Evolutionary conservation across 2,329 filamentous ascomycete species (phyloP), one percentile per base, ranked within the genome.

Genomic region (Aspergillus ustus): DNA sequence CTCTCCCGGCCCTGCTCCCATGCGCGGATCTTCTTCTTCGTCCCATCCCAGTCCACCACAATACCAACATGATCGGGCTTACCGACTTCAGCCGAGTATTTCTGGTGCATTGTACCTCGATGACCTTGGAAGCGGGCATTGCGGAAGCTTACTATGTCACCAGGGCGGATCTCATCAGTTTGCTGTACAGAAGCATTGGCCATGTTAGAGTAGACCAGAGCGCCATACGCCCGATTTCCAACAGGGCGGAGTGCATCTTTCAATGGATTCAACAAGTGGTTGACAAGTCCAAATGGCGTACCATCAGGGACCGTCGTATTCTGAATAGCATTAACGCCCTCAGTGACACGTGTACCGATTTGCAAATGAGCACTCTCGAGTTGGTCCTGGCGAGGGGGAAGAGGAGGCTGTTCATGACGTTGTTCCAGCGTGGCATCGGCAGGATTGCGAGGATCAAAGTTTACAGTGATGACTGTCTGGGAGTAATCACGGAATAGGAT

Each of bases 401-500:
- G 85, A 5, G 95, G 94, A 3, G 95, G 93, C 1, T 87, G 82
- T 71, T 97, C 91, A 71, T 98, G 94, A 49, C 89, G 88, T 77
- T 99, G 95, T 70, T 96, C 91, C 7, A 98, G 77, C 37, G 86
- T 82, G 11, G 89, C 90, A 70, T 94, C 89, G 2, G 85, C 82
- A 3, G 90, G 85, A 72, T 96, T 88, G 57, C 88, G 85, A 1
- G 89, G 82, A 74, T 97, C 91, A 75, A 90, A 98, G 54, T 85
- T 88, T 19, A 89, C 91, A 0, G 89, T 92, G 70, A 99, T 86
- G 66, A 96, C 84, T 0, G 94, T 98, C 75, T 98, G 95, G 19
- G 93, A 97, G 77, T 99, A 99, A 78, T 99, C 95, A 71, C 93
- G 89, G 80, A 92, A 99, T 8, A 99, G 80, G n/a, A 98, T 82